Evolutionary conservation across 805 yeast species (phyloP).

Genomic region (Clavispora fructus): DNA sequence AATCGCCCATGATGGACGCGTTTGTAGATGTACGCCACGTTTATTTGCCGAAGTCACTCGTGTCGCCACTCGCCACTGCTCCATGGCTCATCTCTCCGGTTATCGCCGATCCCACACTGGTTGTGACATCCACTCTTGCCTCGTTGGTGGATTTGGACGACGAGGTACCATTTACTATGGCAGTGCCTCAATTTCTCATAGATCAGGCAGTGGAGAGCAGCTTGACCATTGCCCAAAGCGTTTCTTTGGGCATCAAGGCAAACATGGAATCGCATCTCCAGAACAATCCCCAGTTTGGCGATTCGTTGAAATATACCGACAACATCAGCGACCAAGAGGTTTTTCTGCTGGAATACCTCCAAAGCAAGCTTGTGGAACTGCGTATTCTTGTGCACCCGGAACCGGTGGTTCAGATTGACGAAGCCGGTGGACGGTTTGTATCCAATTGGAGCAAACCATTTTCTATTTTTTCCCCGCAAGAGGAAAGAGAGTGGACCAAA

Average conservation of each 20-base stretch:
- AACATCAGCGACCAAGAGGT: background rate
- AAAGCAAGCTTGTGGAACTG: background rate
- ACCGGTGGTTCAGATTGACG: background rate
- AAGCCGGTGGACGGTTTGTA: background rate
- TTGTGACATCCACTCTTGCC: background rate
- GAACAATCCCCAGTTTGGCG: background rate
- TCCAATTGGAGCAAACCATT: background rate
- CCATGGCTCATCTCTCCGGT: conserved; percentile 7
- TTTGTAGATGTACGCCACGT: conserved; percentile 6
- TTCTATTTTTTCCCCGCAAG: background rate
- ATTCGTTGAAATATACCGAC: background rate
- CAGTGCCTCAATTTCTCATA: background rate
- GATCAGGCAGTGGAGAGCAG: background rate
- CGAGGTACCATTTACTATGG: conserved; percentile 3
- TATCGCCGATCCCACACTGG: conserved; percentile 3
- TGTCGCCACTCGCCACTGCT: background rate
- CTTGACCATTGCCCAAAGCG: conserved; percentile 2
- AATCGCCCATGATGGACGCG: background rate
- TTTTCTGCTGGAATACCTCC: background rate
- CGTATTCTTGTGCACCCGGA: background rate
- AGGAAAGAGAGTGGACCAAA: background rate
- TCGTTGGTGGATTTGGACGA: conserved; percentile 1
- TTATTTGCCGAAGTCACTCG: conserved; percentile 3
- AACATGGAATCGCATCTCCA: conserved; percentile 1
- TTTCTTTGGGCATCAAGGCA: conserved; percentile 3